A percentile compares a stretch with the other conserved stretches of the same genome.
Evolutionary conservation across 1,284 basidiomycete genomes (phyloP).

Genomic region (Marasmius sp.): DNA sequence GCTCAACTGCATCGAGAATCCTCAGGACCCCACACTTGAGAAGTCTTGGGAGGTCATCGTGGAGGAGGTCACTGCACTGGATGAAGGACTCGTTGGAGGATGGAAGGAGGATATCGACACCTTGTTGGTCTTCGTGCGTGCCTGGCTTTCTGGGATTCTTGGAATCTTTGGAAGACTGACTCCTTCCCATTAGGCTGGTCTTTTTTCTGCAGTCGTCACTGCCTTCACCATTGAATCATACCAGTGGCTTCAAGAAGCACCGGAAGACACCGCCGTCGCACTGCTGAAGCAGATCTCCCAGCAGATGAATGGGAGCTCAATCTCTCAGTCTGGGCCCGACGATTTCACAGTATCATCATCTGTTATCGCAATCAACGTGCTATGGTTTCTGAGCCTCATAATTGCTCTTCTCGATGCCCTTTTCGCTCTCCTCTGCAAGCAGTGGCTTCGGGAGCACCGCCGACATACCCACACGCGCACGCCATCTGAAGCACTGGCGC

Average conservation of each 20-base stretch:
- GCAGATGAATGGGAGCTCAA: neutral
- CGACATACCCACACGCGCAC: neutral
- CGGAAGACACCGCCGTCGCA: neutral
- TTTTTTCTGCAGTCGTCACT: slow-evolving; percentile 4
- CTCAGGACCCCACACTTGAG: too few relatives aligned
- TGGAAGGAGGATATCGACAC: neutral
- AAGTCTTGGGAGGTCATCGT: too few relatives aligned
- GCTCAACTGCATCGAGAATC: too few relatives aligned
- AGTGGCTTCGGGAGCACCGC: slow-evolving; percentile 10
- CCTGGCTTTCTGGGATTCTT: neutral
- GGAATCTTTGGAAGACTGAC: neutral
- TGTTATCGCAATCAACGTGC: neutral
- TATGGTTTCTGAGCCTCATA: slow-evolving; percentile 8
- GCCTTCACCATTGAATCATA: slow-evolving; percentile 8
- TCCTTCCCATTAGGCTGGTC: neutral
- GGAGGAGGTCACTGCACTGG: too few relatives aligned
- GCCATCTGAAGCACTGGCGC: neutral
- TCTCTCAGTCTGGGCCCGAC: neutral
- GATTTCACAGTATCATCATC: neutral
- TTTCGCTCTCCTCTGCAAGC: slow-evolving; percentile 8
- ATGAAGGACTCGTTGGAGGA: too few relatives aligned
- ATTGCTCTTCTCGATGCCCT: slow-evolving; percentile 1
- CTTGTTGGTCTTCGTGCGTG: neutral
- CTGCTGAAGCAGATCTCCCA: neutral
- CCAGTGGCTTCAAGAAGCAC: neutral